Evolutionary conservation across 2,329 filamentous ascomycete genomes (phyloP).

Genomic region (Diaporthe ilicicola): DNA sequence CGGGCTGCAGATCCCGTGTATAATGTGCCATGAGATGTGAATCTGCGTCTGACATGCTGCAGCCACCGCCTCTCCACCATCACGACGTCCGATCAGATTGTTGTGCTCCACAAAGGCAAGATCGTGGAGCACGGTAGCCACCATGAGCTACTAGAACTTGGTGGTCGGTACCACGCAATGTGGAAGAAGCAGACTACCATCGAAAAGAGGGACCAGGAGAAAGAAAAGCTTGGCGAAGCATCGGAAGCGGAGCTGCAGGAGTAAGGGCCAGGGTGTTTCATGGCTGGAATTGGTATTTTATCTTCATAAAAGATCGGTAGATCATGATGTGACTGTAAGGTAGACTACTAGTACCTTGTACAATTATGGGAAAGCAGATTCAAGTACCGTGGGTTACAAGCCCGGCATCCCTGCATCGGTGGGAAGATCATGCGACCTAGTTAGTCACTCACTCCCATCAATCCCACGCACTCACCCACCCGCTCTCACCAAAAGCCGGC

Average conservation of each 20-base stretch:
- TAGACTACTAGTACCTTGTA: not conserved
- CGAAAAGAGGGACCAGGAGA: constrained; percentile 46
- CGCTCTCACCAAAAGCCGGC: too few species aligned
- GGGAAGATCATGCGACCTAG: too few species aligned
- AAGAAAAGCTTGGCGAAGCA: constrained; percentile 26
- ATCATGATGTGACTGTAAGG: not conserved
- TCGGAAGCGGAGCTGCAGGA: not conserved
- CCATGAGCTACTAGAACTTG: constrained; percentile 51
- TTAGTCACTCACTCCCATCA: too few species aligned
- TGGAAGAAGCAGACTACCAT: constrained; percentile 60
- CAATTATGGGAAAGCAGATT: too few species aligned
- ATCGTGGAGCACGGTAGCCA: constrained; percentile 62
- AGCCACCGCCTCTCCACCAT: constrained; percentile 67
- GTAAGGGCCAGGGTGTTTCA: not conserved
- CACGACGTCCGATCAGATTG: constrained; percentile 61
- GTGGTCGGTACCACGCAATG: constrained; percentile 59
- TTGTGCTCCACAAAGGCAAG: constrained; percentile 61
- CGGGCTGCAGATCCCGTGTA: not conserved
- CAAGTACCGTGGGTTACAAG: not conserved
- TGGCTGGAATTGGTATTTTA: not conserved
- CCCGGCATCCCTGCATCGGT: too few species aligned
- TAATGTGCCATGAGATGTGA: not conserved
- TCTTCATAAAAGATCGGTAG: not conserved
- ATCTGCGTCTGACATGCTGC: not conserved
- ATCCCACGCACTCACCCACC: too few species aligned